phyloP scores from a whole-genome alignment of 805 yeast species.

The Saccharomycopsis olivae region DNA sequence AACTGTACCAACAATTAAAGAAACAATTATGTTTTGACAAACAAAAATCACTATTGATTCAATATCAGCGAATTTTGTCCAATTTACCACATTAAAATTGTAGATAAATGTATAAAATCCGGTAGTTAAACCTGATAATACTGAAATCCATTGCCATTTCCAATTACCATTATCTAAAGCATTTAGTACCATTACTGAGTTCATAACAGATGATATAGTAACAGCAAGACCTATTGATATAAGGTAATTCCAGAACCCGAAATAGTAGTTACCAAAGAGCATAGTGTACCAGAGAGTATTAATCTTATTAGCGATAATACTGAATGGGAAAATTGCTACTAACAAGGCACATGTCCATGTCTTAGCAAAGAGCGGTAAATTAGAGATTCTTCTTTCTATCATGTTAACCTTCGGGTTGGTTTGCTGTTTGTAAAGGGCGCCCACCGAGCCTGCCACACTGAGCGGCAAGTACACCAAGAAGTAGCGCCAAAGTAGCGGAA shows the following conservation, averaged over 20 bases:
- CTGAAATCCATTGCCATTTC: conserved; percentile 25
- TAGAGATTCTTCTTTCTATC: conserved; percentile 20
- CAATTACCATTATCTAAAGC: conserved; percentile 23
- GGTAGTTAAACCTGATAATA: conserved; percentile 22
- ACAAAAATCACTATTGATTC: conserved; percentile 21
- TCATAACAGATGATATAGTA: conserved; percentile 15
- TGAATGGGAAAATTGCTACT: conserved; percentile 24
- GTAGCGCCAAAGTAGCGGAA: too few relatives aligned
- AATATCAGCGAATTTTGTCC: conserved; percentile 22
- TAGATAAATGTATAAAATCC: conserved; percentile 22
- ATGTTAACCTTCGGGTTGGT: conserved; percentile 19
- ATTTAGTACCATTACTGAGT: conserved; percentile 20
- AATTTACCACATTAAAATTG: conserved; percentile 21
- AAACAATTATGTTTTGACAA: conserved; percentile 21
- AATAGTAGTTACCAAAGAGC: conserved; percentile 21
- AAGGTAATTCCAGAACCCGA: conserved; percentile 19
- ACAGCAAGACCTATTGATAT: conserved; percentile 18
- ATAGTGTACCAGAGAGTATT: conserved; percentile 9
- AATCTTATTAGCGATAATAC: conserved; percentile 22
- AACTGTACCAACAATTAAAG: conserved; percentile 19
- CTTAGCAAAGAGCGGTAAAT: too few relatives aligned
- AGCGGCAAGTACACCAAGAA: conserved; percentile 17
- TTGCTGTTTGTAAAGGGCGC: too few relatives aligned
- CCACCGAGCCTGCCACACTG: too few relatives aligned
- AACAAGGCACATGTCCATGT: conserved; percentile 23